Percentiles rank a stretch among this genome's conserved stretches.
Conservation (phyloP, 2,329 filamentous ascomycete species). For the Ceratocystis eucalypticola region DNA sequence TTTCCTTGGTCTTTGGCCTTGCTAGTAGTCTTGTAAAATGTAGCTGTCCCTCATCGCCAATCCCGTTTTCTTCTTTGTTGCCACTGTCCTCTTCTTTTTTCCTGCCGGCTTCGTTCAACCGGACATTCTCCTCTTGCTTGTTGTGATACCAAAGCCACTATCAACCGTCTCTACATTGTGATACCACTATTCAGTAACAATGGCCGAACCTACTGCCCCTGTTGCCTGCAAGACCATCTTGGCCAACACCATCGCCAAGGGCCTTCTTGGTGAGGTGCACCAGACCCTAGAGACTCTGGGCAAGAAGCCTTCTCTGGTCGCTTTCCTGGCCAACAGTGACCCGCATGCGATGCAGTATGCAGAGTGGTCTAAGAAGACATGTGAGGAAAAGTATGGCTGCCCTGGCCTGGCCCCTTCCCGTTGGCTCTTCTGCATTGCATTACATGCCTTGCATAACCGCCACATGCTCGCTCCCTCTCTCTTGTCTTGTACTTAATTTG, state of each 20-base stretch:
- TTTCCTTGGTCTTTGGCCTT: neutral
- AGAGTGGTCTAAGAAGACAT: slow-evolving; percentile 94
- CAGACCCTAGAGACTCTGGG: slow-evolving; percentile 60
- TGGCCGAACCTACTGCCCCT: slow-evolving; percentile 14
- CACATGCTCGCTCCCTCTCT: neutral
- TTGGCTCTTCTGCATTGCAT: slow-evolving; percentile 8
- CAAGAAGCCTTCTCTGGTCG: slow-evolving; percentile 65
- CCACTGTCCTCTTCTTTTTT: neutral
- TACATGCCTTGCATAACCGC: neutral
- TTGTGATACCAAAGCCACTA: neutral
- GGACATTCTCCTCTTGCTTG: neutral
- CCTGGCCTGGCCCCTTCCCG: neutral
- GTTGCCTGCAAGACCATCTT: slow-evolving; percentile 82
- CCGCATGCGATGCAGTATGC: slow-evolving; percentile 87
- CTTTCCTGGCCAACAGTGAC: slow-evolving; percentile 85
- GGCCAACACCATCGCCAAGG: slow-evolving; percentile 74
- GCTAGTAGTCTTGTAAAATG: slow-evolving; percentile 4
- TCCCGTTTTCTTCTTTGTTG: neutral
- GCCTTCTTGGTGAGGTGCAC: slow-evolving; percentile 62
- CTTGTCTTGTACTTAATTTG: neutral
- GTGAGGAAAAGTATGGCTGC: slow-evolving; percentile 71
- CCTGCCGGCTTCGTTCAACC: neutral
- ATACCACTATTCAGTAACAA: neutral
- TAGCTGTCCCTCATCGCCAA: neutral
- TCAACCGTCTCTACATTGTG: neutral